Base-by-base conservation (phyloP, 106 monocot genomes). In the Posidonia australis region DNA sequence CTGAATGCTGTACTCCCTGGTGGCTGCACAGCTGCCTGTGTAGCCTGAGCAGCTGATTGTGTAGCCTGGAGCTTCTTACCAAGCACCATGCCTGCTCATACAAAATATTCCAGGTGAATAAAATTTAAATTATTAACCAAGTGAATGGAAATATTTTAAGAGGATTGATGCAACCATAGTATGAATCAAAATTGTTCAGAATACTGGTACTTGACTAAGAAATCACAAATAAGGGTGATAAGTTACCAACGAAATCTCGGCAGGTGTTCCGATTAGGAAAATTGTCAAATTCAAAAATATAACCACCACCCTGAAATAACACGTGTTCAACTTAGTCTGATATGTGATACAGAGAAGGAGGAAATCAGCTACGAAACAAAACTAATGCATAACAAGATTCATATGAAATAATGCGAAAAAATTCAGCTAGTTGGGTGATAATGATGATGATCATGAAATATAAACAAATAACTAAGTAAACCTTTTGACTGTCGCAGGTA, bases 211-310 rank as follows among this genome's bases (percentile, higher is more conserved):
- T 13, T n/a, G 3, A n/a, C 13, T 20, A 53, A 5, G 10, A 10
- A 53, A 21, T 21, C 2, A 9, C 57, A 57, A 25, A 25, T 13
- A 23, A 21, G 22, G 3, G 53, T 10, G 27, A 17, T 5, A 60
- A 60, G 65, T 77, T 67, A 98, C 96, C 96, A 29, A 98, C 87
- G 79, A 87, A 98, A 77, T 98, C 90, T 44, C 96, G 87, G 44
- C 84, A 87, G 30, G 70, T 76, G 79, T 98, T 83, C 13, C 96
- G 84, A 59, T 98, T 80, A 77, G 82, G 21, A 74, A 98, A 90
- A 71, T 82, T 87, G 61, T 83, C 71, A 49, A 98, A 98, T 67
- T 98, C 96, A 76, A 98, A 98, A 63, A 98, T 98, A 65, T 87
- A 98, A 24, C 84, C 84, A 65, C 65, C 72, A 25, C 87, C 85